phyloP scores from a whole-genome alignment of 352 stramenopile genomes.

The Phytophthora pini region DNA sequence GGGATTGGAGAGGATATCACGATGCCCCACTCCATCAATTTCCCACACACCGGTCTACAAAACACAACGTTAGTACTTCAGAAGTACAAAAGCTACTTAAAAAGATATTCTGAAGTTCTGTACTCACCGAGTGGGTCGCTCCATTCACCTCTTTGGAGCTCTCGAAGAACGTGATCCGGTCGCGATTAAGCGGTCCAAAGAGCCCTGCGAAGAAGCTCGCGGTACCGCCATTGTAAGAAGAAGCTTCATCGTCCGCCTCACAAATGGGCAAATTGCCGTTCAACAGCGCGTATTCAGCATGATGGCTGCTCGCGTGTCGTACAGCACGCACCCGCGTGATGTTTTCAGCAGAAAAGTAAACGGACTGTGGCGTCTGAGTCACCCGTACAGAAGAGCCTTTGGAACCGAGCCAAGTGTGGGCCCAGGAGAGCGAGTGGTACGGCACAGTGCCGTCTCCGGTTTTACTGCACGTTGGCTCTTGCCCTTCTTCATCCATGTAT shows the following conservation, averaged over 20 bases:
- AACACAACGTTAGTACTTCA: slow-evolving; percentile 2
- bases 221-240: slow-evolving; percentile 19
- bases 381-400: slow-evolving; percentile 55
- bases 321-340: slow-evolving; percentile 59
- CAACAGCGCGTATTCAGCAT: slow-evolving; percentile 67
- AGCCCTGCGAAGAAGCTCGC: slow-evolving; percentile 69
- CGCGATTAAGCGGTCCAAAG: slow-evolving; percentile 54
- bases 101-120: neutral
- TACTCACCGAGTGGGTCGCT: slow-evolving; percentile 40
- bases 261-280: slow-evolving; percentile 52
- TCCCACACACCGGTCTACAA: slow-evolving; percentile 82
- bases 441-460: slow-evolving; percentile 78
- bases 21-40: slow-evolving; percentile 72
- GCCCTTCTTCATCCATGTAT: slow-evolving; percentile 54
- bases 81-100: neutral
- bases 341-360: slow-evolving; percentile 72
- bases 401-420: slow-evolving; percentile 75
- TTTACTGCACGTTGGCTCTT: slow-evolving; percentile 64
- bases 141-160: slow-evolving; percentile 43
- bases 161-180: slow-evolving; percentile 85
- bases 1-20: slow-evolving; percentile 76
- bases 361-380: slow-evolving; percentile 74
- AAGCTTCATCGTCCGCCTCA: slow-evolving; percentile 20
- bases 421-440: slow-evolving; percentile 84
- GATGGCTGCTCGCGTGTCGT: slow-evolving; percentile 50